phyloP scores from a whole-genome alignment of 2,329 filamentous ascomycete genomes.

The Zarea fungicola region DNA sequence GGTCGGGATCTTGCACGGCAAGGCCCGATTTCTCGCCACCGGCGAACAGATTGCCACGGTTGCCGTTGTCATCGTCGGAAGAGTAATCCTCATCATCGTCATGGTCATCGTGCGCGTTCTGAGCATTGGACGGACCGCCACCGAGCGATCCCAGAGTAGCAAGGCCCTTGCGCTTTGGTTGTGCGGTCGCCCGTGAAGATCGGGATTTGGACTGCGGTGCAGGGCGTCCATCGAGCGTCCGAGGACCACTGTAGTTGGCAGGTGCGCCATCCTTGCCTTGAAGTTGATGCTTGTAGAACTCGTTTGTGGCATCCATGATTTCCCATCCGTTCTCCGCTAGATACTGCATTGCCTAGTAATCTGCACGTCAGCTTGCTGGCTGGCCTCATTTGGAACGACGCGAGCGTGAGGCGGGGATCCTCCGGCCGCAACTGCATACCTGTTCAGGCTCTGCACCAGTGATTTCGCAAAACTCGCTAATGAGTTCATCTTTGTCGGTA shows the following conservation, averaged over 20 bases:
- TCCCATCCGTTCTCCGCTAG: slow-evolving; percentile 64
- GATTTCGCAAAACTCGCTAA: slow-evolving; percentile 25
- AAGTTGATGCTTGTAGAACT: slow-evolving; percentile 56
- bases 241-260: slow-evolving; percentile 51
- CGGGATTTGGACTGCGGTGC: slow-evolving; percentile 37
- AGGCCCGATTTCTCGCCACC: slow-evolving; percentile 79
- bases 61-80: slow-evolving; percentile 52
- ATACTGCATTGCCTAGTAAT: slow-evolving; percentile 57
- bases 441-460: slow-evolving; percentile 23
- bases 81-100: slow-evolving; percentile 55
- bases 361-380: background rate
- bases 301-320: slow-evolving; percentile 54
- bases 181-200: slow-evolving; percentile 30
- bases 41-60: slow-evolving; percentile 67
- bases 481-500: slow-evolving; percentile 20
- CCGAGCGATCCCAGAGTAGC: slow-evolving; percentile 55
- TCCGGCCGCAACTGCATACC: slow-evolving; percentile 28
- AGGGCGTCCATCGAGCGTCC: slow-evolving; percentile 59
- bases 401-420: background rate
- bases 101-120: slow-evolving; percentile 43
- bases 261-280: slow-evolving; percentile 45
- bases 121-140: slow-evolving; percentile 32
- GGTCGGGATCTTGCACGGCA: slow-evolving; percentile 60
- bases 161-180: slow-evolving; percentile 54
- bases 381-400: background rate